Evolutionary conservation across 495 filamentous ascomycete genomes (phyloP).

Genomic region (Pseudomonodictys pantanalensis): DNA sequence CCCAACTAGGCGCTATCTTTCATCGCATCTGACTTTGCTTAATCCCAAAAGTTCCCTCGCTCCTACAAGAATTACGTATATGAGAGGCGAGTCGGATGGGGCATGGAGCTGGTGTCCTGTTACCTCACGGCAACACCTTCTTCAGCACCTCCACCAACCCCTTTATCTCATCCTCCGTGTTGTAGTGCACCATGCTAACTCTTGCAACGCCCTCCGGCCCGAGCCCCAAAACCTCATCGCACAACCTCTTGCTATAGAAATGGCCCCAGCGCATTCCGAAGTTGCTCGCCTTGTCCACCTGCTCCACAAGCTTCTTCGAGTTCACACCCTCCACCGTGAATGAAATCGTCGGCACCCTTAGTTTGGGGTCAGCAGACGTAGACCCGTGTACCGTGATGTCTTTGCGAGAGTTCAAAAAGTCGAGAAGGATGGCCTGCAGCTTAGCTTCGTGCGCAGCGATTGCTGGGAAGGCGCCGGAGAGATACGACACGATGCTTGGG

Average conservation of each 20-base stretch:
- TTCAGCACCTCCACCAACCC: conserved; percentile 35
- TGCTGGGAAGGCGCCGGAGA: conserved; percentile 50
- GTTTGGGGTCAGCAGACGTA: conserved; percentile 40
- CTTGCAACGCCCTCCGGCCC: conserved; percentile 61
- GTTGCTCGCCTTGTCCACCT: conserved; percentile 53
- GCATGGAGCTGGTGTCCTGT: too few relatives aligned
- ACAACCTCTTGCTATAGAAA: conserved; percentile 64
- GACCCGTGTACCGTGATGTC: conserved; percentile 60
- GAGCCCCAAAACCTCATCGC: conserved; percentile 58
- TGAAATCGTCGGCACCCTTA: conserved; percentile 63
- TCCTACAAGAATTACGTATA: too few relatives aligned
- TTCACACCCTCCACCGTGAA: conserved; percentile 59
- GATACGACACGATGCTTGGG: conserved; percentile 55
- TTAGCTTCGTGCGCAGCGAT: conserved; percentile 58
- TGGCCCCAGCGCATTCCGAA: conserved; percentile 65
- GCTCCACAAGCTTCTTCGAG: conserved; percentile 58
- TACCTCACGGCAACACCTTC: conserved; percentile 21
- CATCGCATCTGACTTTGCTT: too few relatives aligned
- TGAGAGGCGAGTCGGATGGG: too few relatives aligned
- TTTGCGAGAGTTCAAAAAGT: conserved; percentile 49
- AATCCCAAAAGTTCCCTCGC: too few relatives aligned
- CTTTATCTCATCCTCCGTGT: conserved; percentile 59
- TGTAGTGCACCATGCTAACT: conserved; percentile 73
- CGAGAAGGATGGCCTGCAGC: conserved; percentile 57
- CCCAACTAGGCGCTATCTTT: too few relatives aligned